These are phyloP conservation scores for Phoma herbarum DNA, from an alignment of 2,329 filamentous ascomycete species.

Conservation along the genomic window DNA sequence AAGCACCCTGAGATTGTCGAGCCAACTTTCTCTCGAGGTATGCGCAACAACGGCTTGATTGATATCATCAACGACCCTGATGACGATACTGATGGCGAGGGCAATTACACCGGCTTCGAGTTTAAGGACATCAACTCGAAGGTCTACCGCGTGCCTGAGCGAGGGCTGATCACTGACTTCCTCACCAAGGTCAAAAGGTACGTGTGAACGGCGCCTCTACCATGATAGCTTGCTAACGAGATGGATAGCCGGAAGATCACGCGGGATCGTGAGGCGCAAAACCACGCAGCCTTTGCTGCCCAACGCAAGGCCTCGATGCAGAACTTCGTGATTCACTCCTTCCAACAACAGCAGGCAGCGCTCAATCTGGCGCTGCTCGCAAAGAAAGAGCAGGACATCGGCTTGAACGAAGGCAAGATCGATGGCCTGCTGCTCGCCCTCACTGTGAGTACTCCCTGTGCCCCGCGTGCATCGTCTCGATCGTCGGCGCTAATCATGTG, in stretches of 20 bases:
- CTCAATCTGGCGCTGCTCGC: conserved; percentile 69
- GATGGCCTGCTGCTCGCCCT: conserved; percentile 66
- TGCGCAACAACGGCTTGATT: conserved; percentile 61
- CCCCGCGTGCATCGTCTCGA: conserved; percentile 39
- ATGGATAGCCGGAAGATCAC: conserved; percentile 19
- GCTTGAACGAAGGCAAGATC: conserved; percentile 57
- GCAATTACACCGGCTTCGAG: conserved; percentile 45
- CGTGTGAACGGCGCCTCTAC: neutral
- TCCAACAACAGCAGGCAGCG: conserved; percentile 72
- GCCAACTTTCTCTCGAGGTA: conserved; percentile 66
- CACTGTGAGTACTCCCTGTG: conserved; percentile 61
- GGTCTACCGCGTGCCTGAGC: conserved; percentile 56
- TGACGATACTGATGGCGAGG: conserved; percentile 53
- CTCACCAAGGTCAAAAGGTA: conserved; percentile 67
- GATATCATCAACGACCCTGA: conserved; percentile 56
- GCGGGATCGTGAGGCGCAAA: conserved; percentile 28
- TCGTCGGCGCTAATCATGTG: conserved; percentile 48
- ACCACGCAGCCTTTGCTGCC: conserved; percentile 15
- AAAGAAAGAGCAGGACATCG: conserved; percentile 60
- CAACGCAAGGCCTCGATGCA: conserved; percentile 40
- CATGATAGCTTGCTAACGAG: neutral
- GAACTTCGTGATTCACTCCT: conserved; percentile 41
- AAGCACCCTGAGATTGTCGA: conserved; percentile 60
- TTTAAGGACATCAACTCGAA: conserved; percentile 50
- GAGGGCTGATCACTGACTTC: conserved; percentile 64